Conservation (phyloP, 2,329 filamentous ascomycete species). For the Clathrospora elynae region DNA sequence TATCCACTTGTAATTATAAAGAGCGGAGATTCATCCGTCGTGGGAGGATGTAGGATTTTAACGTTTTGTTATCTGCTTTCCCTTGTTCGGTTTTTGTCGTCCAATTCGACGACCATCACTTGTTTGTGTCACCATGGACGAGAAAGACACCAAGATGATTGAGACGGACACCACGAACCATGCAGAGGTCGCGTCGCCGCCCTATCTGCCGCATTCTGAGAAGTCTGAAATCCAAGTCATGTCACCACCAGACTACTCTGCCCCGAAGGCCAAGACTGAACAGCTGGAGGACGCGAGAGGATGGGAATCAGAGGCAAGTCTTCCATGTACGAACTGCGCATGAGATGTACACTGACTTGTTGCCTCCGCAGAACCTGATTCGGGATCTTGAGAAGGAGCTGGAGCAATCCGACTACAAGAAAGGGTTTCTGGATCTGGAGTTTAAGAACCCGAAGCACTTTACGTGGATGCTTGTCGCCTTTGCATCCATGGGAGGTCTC, state of each 20-base stretch:
- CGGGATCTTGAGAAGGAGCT: constrained; percentile 50
- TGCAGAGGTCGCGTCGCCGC: constrained; percentile 12
- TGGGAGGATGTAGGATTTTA: constrained; percentile 12
- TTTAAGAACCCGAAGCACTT: constrained; percentile 68
- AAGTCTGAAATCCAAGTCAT: constrained; percentile 26
- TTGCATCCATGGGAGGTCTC: constrained; percentile 76
- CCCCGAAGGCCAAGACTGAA: constrained; percentile 40
- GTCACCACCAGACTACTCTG: constrained; percentile 28
- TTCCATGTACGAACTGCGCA: too few relatives aligned
- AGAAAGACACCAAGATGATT: constrained; percentile 32
- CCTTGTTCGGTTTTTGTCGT: constrained; percentile 9
- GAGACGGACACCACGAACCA: constrained; percentile 10
- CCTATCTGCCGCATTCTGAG: constrained; percentile 23
- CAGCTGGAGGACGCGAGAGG: constrained; percentile 42
- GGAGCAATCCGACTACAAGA: constrained; percentile 44
- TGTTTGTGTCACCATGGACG: constrained; percentile 31
- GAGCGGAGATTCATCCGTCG: constrained; percentile 20
- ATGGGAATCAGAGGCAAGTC: constrained; percentile 55
- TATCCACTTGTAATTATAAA: constrained; percentile 36
- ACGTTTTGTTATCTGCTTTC: constrained; percentile 12
- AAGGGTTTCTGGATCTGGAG: constrained; percentile 58
- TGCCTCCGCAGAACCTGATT: constrained; percentile 51
- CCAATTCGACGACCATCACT: constrained; percentile 5
- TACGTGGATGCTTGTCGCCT: constrained; percentile 70
- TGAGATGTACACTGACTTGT: too few relatives aligned